Conservation (phyloP, 495 filamentous ascomycete genomes). For the Polyplosphaeria fusca region DNA sequence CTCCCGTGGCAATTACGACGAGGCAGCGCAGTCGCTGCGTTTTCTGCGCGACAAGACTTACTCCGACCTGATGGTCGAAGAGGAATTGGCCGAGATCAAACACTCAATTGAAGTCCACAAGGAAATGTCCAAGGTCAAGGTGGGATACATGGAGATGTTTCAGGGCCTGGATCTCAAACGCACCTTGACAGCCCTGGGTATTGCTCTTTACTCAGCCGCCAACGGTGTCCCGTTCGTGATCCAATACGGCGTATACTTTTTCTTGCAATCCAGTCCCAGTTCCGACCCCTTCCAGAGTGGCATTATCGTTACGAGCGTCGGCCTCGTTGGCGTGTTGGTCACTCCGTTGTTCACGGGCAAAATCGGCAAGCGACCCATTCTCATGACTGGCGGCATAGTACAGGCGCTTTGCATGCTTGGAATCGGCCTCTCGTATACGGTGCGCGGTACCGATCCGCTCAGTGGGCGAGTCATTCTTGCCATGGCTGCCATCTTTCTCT, state of each 20-base stretch:
- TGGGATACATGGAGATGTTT: not conserved
- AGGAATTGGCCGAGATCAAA: not conserved
- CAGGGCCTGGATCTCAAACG: not conserved
- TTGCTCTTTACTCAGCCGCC: constrained; percentile 1
- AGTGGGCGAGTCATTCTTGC: not conserved
- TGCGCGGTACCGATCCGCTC: not conserved
- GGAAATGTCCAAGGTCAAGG: not conserved
- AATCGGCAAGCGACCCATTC: not conserved
- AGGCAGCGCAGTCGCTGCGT: constrained; percentile 23
- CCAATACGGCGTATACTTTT: constrained; percentile 5
- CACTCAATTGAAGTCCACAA: not conserved
- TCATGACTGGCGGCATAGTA: not conserved
- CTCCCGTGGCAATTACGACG: constrained; percentile 60
- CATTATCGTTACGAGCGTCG: not conserved
- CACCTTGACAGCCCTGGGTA: not conserved
- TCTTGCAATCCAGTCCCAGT: not conserved
- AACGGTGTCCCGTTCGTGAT: constrained; percentile 2
- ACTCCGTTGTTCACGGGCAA: not conserved
- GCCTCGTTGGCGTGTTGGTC: not conserved
- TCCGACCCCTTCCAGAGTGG: not conserved
- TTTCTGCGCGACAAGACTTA: not conserved
- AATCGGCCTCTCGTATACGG: not conserved
- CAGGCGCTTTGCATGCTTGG: constrained; percentile 2
- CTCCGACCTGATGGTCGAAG: not conserved
- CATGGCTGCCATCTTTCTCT: not conserved